A percentile compares a stretch with the other conserved stretches of the same genome.
phyloP scores from a whole-genome alignment of 2,329 filamentous ascomycete species.

The Colletotrichum filicis region DNA sequence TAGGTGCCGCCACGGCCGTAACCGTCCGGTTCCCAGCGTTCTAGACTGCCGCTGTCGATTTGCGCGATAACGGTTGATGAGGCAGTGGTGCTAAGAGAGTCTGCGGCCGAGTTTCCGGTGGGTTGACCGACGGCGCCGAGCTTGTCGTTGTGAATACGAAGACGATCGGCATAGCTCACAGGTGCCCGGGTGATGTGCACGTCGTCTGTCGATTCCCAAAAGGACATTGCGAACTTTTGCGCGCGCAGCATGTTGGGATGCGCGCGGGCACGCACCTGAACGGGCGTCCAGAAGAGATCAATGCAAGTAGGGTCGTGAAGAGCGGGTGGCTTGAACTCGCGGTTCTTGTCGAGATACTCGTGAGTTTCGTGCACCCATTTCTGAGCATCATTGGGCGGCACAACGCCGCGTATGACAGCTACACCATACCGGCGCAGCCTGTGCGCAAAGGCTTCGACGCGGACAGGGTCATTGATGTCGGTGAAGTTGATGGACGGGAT shows the following conservation, averaged over 20 bases:
- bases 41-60: slow-evolving; percentile 72
- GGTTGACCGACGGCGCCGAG: slow-evolving; percentile 35
- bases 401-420: slow-evolving; percentile 46
- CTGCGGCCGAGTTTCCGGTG: slow-evolving; percentile 55
- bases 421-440: slow-evolving; percentile 44
- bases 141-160: slow-evolving; percentile 59
- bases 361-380: slow-evolving; percentile 62
- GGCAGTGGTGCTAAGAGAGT: slow-evolving; percentile 48
- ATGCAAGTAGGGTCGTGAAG: slow-evolving; percentile 75
- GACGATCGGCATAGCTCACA: slow-evolving; percentile 69
- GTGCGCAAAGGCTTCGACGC: slow-evolving; percentile 41
- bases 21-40: slow-evolving; percentile 74
- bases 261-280: slow-evolving; percentile 52
- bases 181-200: slow-evolving; percentile 58
- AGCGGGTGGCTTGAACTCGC: slow-evolving; percentile 57
- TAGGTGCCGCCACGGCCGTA: slow-evolving; percentile 72
- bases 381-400: slow-evolving; percentile 41
- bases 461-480: slow-evolving; percentile 46
- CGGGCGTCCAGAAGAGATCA: slow-evolving; percentile 70
- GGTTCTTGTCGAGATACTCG: slow-evolving; percentile 64
- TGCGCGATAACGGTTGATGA: slow-evolving; percentile 67
- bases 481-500: slow-evolving; percentile 55
- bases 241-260: slow-evolving; percentile 51
- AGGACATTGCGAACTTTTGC: slow-evolving; percentile 60
- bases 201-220: slow-evolving; percentile 64